Conservation (phyloP, 2,329 filamentous ascomycete genomes). For the Volutella citrinella region DNA sequence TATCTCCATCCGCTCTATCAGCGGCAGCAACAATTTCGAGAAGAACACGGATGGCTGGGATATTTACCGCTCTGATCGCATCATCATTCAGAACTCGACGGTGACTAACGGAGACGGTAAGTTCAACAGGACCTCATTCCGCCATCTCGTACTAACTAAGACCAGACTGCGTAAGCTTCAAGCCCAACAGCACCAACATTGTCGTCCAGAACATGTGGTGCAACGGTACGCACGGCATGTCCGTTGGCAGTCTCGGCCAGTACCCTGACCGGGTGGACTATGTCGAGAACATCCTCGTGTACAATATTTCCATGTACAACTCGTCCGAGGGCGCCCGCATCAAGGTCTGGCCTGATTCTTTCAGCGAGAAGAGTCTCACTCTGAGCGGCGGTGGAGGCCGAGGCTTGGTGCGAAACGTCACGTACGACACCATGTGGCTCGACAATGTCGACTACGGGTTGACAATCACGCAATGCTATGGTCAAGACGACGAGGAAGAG, state of each 20-base stretch:
- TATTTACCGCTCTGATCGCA: constrained; percentile 56
- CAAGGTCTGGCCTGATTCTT: constrained; percentile 64
- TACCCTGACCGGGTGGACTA: constrained; percentile 61
- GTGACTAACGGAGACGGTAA: constrained; percentile 59
- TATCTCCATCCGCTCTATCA: constrained; percentile 55
- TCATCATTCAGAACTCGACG: constrained; percentile 63
- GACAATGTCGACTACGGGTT: constrained; percentile 9
- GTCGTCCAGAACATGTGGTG: constrained; percentile 63
- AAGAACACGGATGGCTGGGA: constrained; percentile 45
- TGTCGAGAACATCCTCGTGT: constrained; percentile 63
- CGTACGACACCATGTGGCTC: constrained; percentile 9
- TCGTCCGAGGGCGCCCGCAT: constrained; percentile 64
- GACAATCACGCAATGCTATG: constrained; percentile 9
- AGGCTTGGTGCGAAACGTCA: constrained; percentile 6
- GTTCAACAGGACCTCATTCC: neutral
- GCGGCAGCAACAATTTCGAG: constrained; percentile 41
- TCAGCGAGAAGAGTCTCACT: constrained; percentile 5
- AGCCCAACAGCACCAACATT: constrained; percentile 67
- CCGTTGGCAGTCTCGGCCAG: constrained; percentile 67
- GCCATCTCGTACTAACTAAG: neutral
- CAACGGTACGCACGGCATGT: constrained; percentile 68
- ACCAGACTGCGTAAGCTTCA: constrained; percentile 66
- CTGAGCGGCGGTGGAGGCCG: constrained; percentile 8
- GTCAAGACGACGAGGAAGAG: constrained; percentile 7
- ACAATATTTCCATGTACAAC: constrained; percentile 55